Evolutionary conservation across 129 eudicot species (phyloP).

Genomic region (Flaveria ramosissima): DNA sequence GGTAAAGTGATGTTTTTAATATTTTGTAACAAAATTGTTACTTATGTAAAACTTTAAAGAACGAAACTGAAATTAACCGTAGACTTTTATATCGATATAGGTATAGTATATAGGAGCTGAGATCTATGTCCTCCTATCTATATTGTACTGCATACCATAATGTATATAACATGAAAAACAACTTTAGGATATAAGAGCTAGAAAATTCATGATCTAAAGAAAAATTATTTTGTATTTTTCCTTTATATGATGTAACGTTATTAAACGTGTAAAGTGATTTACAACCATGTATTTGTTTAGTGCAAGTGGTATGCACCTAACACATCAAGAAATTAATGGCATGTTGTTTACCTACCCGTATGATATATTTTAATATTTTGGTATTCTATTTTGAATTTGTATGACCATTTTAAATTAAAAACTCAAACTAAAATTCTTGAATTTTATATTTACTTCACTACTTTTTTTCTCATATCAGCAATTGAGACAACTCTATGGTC

Average conservation of each 20-base stretch:
- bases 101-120: too few species aligned
- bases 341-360: background rate
- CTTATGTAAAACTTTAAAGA: too few species aligned
- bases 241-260: background rate
- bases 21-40: too few species aligned
- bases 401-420: background rate
- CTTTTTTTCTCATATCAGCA: conserved; percentile 45
- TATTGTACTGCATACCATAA: too few species aligned
- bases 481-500: conserved; percentile 97
- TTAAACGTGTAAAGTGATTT: background rate
- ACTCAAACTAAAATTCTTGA: background rate
- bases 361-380: background rate
- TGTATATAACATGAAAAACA: too few species aligned
- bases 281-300: background rate
- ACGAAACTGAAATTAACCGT: too few species aligned
- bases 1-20: too few species aligned
- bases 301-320: conserved; percentile 22
- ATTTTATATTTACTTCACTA: background rate
- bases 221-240: too few species aligned
- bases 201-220: too few species aligned
- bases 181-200: too few species aligned
- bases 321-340: conserved; percentile 5
- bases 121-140: too few species aligned
- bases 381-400: conserved; percentile 1
- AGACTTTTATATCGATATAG: too few species aligned